A percentile compares a stretch with the other conserved stretches of the same genome.
phyloP scores from a whole-genome alignment of 78 protist species.

The Guillardia theta region DNA sequence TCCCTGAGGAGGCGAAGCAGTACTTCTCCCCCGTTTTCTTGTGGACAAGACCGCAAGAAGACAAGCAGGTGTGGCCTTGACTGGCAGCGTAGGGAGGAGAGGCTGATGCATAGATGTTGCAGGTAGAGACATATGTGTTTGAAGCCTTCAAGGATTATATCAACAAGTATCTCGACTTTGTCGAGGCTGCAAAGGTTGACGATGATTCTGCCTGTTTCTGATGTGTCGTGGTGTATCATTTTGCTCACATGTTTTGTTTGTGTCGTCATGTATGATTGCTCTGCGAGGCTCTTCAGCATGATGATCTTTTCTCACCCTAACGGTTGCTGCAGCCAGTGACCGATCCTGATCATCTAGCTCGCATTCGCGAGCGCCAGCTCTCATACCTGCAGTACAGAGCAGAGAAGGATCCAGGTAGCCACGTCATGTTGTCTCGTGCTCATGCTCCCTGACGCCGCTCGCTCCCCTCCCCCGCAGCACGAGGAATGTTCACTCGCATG shows the following conservation, averaged over 20 bases:
- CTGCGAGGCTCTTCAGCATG: not conserved
- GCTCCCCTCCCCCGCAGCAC: too few relatives aligned
- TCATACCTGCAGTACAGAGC: not conserved
- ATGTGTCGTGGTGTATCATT: too few relatives aligned
- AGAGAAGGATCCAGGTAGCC: not conserved
- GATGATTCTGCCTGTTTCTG: not conserved
- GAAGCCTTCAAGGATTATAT: not conserved
- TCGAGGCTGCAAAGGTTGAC: not conserved
- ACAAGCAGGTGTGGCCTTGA: not conserved
- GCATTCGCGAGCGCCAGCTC: not conserved
- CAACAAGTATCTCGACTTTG: not conserved
- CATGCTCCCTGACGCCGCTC: too few relatives aligned
- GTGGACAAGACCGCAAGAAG: not conserved
- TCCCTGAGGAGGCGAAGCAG: constrained; percentile 12
- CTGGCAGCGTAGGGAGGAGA: too few relatives aligned
- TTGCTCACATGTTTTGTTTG: not conserved
- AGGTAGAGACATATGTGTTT: not conserved
- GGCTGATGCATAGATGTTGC: too few relatives aligned
- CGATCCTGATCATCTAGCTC: not conserved
- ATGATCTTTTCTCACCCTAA: not conserved
- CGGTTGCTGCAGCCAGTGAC: not conserved
- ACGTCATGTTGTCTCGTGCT: too few relatives aligned
- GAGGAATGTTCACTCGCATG: constrained; percentile 14
- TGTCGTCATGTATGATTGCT: not conserved
- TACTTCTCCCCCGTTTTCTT: not conserved